phyloP scores from a whole-genome alignment of 441 rosid species.

The Populus hybrid region DNA sequence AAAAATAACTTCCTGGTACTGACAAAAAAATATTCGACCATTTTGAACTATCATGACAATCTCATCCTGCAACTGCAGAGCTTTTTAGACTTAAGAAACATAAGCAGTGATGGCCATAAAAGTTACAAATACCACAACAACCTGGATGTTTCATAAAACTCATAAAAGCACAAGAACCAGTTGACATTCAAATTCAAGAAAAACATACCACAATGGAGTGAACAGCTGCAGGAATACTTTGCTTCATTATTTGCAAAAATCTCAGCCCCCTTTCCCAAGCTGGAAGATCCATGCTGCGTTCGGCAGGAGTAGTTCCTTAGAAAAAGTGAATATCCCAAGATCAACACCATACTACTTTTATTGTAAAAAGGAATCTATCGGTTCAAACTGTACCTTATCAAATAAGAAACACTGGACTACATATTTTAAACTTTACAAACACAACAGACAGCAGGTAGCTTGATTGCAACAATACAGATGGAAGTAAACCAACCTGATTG shows the following conservation, averaged over 20 bases:
- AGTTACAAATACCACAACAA: no score
- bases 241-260: slow-evolving; percentile 66
- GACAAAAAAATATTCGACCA: no score
- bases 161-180: not conserved
- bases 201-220: slow-evolving; percentile 85
- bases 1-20: no score
- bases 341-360: slow-evolving; percentile 65
- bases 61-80: no score
- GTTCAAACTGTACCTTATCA: not conserved
- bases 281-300: slow-evolving; percentile 99
- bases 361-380: not conserved
- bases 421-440: not conserved
- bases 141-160: no score
- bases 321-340: slow-evolving; percentile 86
- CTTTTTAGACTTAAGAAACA: no score
- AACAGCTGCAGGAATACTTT: slow-evolving; percentile 68
- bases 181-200: slow-evolving; percentile 4
- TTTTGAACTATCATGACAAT: no score
- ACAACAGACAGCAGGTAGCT: not conserved
- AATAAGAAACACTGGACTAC: not conserved
- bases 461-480: slow-evolving; percentile 6
- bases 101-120: no score
- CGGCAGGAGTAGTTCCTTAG: slow-evolving; percentile 99
- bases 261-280: slow-evolving; percentile 88
- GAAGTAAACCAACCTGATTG: slow-evolving; percentile 66